Evolutionary conservation across 495 filamentous ascomycete species (phyloP).

Genomic region (Aspergillus sclerotioniger): DNA sequence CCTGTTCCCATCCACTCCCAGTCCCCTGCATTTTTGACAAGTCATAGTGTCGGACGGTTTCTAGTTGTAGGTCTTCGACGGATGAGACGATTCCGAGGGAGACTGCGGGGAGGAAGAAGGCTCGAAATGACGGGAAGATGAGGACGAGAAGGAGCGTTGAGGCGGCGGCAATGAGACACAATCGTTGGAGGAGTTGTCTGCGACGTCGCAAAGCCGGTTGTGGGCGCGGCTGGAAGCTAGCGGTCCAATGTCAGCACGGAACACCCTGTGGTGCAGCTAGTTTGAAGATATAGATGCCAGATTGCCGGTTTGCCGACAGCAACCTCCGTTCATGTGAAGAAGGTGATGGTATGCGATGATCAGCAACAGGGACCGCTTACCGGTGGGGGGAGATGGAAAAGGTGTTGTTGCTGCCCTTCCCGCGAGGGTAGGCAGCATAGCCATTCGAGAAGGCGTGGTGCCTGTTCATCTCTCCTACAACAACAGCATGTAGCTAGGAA

Average conservation of each 20-base stretch:
- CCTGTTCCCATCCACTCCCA: constrained; percentile 87
- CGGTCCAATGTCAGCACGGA: neutral
- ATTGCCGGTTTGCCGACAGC: neutral
- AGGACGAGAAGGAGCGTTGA: constrained; percentile 65
- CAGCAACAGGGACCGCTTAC: constrained; percentile 39
- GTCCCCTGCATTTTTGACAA: constrained; percentile 86
- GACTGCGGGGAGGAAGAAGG: constrained; percentile 57
- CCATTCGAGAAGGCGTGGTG: constrained; percentile 75
- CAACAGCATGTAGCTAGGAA: constrained; percentile 27
- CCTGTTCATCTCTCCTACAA: constrained; percentile 49
- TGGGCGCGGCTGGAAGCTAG: constrained; percentile 84
- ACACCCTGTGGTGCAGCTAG: neutral
- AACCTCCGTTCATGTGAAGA: neutral
- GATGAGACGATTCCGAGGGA: constrained; percentile 71
- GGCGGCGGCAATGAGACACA: constrained; percentile 51
- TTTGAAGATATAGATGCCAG: neutral
- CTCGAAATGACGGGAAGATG: constrained; percentile 65
- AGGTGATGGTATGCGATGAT: neutral
- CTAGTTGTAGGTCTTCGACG: constrained; percentile 71
- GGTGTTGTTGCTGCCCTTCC: constrained; percentile 49
- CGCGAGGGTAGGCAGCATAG: constrained; percentile 62
- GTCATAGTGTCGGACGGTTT: constrained; percentile 97
- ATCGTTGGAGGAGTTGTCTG: constrained; percentile 67
- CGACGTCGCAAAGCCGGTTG: constrained; percentile 72
- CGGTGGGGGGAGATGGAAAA: constrained; percentile 90